These are phyloP conservation scores for Wallacemonas sp. DNA, from an alignment of 208 protist species.

Conservation along the genomic window DNA sequence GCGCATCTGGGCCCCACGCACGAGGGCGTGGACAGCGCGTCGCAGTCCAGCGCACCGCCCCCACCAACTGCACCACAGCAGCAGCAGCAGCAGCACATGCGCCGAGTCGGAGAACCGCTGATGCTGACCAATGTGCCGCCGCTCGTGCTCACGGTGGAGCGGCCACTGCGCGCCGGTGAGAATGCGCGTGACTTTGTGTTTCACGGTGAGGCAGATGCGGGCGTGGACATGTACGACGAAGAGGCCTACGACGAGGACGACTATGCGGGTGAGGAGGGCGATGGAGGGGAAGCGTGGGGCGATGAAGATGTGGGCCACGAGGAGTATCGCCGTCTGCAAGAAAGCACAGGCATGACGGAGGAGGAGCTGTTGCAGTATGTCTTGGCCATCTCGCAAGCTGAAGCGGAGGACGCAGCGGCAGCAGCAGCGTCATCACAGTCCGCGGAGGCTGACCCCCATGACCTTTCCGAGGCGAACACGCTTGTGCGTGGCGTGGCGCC, in stretches of 20 bases:
- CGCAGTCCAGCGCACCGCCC: no score
- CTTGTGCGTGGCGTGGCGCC: slow-evolving; percentile 18
- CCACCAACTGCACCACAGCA: slow-evolving; percentile 9
- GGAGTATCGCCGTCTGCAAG: slow-evolving; percentile 9
- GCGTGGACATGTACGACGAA: slow-evolving; percentile 19
- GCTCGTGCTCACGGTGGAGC: slow-evolving; percentile 5
- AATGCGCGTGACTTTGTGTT: neutral
- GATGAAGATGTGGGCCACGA: neutral
- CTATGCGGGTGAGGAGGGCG: neutral
- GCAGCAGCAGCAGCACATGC: no score
- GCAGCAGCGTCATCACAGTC: neutral
- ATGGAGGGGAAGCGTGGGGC: neutral
- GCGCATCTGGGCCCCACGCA: no score
- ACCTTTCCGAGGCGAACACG: neutral
- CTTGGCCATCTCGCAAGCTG: slow-evolving; percentile 28
- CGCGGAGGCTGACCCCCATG: neutral
- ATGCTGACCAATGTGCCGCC: slow-evolving; percentile 13
- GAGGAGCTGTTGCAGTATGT: slow-evolving; percentile 37
- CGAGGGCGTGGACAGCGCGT: no score
- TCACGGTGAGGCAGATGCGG: slow-evolving; percentile 20
- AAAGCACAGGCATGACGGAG: slow-evolving; percentile 28
- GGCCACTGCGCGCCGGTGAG: neutral
- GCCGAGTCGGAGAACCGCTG: slow-evolving; percentile 5
- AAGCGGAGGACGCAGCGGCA: slow-evolving; percentile 13
- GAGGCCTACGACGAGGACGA: slow-evolving; percentile 13